Conservation (phyloP, 1,139 yeast genomes). For the Taphrina communis region DNA sequence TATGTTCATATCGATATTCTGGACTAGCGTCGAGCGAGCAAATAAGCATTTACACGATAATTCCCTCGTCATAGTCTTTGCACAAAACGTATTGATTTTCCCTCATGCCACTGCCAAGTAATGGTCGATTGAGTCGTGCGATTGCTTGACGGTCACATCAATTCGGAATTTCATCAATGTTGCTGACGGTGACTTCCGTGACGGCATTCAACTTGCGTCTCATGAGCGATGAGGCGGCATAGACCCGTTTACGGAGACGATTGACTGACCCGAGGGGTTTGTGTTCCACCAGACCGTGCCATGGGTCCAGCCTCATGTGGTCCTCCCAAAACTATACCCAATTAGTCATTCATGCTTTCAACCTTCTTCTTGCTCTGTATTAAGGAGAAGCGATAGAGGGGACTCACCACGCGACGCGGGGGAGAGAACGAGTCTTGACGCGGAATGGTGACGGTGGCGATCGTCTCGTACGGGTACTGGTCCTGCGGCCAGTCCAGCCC, state of each 20-base stretch:
- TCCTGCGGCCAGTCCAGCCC: slow-evolving; percentile 19
- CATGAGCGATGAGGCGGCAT: background rate
- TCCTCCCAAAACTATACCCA: slow-evolving; percentile 16
- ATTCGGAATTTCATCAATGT: slow-evolving; percentile 19
- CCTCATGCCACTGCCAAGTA: too few relatives aligned
- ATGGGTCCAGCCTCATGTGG: slow-evolving; percentile 21
- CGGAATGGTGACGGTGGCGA: slow-evolving; percentile 20
- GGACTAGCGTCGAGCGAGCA: too few relatives aligned
- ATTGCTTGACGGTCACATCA: background rate
- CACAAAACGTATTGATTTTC: too few relatives aligned
- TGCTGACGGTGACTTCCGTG: slow-evolving; percentile 19
- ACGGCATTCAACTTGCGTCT: slow-evolving; percentile 8
- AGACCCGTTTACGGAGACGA: slow-evolving; percentile 12
- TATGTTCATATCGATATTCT: too few relatives aligned
- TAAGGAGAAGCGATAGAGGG: background rate
- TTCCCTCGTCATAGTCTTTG: too few relatives aligned
- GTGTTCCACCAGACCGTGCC: slow-evolving; percentile 14
- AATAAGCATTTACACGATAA: too few relatives aligned
- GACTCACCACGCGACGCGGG: background rate
- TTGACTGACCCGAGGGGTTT: slow-evolving; percentile 26
- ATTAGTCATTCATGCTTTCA: too few relatives aligned
- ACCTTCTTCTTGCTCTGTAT: background rate
- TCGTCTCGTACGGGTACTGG: slow-evolving; percentile 2
- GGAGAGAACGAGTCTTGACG: background rate
- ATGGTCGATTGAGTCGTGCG: too few relatives aligned